phyloP scores from a whole-genome alignment of 495 filamentous ascomycete genomes.

The Bacidia rubella region DNA sequence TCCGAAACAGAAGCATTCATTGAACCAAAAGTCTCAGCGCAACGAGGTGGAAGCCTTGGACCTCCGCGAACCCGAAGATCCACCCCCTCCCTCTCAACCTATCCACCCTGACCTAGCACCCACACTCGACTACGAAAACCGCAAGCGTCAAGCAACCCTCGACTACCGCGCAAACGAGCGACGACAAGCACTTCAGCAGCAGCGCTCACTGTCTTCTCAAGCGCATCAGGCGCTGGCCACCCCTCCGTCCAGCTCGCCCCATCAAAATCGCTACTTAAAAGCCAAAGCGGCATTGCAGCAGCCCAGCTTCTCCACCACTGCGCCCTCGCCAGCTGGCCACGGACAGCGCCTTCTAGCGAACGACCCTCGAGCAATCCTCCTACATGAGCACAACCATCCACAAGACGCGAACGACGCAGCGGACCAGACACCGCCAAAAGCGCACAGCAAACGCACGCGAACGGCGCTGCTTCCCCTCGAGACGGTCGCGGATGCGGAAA shows the following conservation, averaged over 20 bases:
- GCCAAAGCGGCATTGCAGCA: slow-evolving; percentile 22
- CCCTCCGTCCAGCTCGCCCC: slow-evolving; percentile 17
- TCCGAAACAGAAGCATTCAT: not conserved
- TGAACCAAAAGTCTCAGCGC: not conserved
- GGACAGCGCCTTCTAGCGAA: not conserved
- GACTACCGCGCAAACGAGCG: not conserved
- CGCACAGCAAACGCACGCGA: slow-evolving; percentile 2
- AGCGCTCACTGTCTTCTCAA: not conserved
- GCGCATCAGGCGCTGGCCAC: not conserved
- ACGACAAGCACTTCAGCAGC: slow-evolving; percentile 10
- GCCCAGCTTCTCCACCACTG: not conserved
- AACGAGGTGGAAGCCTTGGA: not conserved
- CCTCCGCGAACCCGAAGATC: slow-evolving; percentile 3
- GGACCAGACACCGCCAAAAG: not conserved
- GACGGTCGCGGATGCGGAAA: not conserved
- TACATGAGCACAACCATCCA: slow-evolving; percentile 8
- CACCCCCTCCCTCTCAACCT: not conserved
- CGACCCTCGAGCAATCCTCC: slow-evolving; percentile 17
- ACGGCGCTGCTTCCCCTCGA: slow-evolving; percentile 13
- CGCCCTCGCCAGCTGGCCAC: not conserved
- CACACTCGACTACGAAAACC: slow-evolving; percentile 26
- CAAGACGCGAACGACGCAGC: not conserved
- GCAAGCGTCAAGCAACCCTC: slow-evolving; percentile 21
- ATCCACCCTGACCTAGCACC: slow-evolving; percentile 19
- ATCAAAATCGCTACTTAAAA: slow-evolving; percentile 25